These are phyloP conservation scores for Naegleria lovaniensis DNA, from an alignment of 208 protist genomes.

Conservation along the genomic window DNA sequence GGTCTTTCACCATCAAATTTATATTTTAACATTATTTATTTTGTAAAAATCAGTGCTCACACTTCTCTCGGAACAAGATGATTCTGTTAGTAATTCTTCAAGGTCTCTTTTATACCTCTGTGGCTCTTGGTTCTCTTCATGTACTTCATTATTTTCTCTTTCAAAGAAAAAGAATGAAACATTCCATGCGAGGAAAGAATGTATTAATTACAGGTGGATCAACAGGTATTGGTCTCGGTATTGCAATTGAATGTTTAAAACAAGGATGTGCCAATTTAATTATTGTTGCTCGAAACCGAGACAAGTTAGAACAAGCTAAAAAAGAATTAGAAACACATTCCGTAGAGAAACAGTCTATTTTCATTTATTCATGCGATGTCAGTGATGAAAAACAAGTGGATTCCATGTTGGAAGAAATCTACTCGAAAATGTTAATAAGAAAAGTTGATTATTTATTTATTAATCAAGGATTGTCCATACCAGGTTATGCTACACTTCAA, in stretches of 20 bases:
- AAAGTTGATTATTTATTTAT: conserved; percentile 64
- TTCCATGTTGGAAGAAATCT: conserved; percentile 35
- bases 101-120: too few relatives aligned
- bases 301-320: conserved; percentile 53
- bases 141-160: background rate
- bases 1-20: too few relatives aligned
- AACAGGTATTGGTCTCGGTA: conserved; percentile 61
- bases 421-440: conserved; percentile 33
- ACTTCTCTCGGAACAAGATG: too few relatives aligned
- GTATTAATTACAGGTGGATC: conserved; percentile 73
- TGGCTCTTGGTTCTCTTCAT: background rate
- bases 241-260: background rate
- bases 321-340: conserved; percentile 39
- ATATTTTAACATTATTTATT: too few relatives aligned
- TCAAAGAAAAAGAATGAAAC: background rate
- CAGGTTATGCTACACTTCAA: conserved; percentile 66
- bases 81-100: too few relatives aligned
- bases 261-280: conserved; percentile 49
- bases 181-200: conserved; percentile 38
- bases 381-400: conserved; percentile 56
- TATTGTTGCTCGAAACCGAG: conserved; percentile 61
- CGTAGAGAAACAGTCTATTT: conserved; percentile 35
- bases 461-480: conserved; percentile 68
- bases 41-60: too few relatives aligned
- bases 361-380: conserved; percentile 63